These are phyloP conservation scores for Boletus reticulatus DNA, from an alignment of 768 basidiomycete genomes.

Conservation along the genomic window DNA sequence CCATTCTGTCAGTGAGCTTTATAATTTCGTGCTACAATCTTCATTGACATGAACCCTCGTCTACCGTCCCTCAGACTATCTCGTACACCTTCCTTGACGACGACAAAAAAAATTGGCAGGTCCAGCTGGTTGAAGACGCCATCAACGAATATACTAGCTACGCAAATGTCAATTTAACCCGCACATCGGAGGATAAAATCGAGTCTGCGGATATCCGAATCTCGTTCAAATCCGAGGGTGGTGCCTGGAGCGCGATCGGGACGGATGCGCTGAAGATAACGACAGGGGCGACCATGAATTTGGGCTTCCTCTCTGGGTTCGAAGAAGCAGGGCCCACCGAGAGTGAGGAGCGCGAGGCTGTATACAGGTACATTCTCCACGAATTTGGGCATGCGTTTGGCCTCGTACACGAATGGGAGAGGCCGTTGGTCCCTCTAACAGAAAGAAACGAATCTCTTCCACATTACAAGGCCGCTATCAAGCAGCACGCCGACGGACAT, in stretches of 20 bases:
- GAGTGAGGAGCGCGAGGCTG: accelerated
- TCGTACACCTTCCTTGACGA: not conserved
- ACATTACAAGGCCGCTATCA: no score
- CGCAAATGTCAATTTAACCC: not conserved
- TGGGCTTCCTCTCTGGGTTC: not conserved
- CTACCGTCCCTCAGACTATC: not conserved
- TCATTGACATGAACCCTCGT: not conserved
- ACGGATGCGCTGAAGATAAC: not conserved
- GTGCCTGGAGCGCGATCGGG: not conserved
- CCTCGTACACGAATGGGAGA: no score
- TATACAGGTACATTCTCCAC: not conserved
- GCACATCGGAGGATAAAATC: not conserved
- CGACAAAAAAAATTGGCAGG: not conserved
- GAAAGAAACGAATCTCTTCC: no score
- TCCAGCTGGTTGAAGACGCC: not conserved
- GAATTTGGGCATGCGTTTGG: no score
- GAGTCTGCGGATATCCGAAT: not conserved
- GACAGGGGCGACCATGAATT: not conserved
- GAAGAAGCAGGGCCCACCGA: no score
- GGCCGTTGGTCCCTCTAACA: no score
- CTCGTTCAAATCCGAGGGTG: not conserved
- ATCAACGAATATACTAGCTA: not conserved
- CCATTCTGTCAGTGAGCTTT: not conserved
- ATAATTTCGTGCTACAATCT: not conserved
- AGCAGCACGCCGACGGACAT: no score